Evolutionary conservation across 192 early-diverging fungal genomes (phyloP), one percentile per base, ranked within the genome.

Genomic region (Chytriomyces hyalinus): DNA sequence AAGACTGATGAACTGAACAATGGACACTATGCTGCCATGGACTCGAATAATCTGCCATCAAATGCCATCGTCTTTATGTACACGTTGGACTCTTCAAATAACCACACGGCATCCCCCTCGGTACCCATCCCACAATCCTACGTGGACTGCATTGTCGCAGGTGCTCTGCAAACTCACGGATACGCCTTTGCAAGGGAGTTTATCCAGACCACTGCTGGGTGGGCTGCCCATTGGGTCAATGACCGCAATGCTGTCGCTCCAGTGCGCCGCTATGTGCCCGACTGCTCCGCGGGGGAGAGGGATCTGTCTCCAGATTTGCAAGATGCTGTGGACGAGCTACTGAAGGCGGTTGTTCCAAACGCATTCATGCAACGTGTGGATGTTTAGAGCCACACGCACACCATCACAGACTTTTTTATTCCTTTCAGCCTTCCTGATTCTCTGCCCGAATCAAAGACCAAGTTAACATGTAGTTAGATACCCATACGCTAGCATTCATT

Each of bases 91-190:
- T 20, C 53, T 20, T 13, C 65, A 53, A n/a, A 10, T 1, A 17
- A 8, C 44, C 43, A 71, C 81, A 76, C 44, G 6, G 78, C 86
- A 5, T 70, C 71, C 44, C 65, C 46, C 4, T 24, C 48, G 17
- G 74, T 73, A 17, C 86, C 86, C 45, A 83, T 87, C 71, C 86
- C 86, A 20, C 86, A 86, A 66, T 70, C 71, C 49, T 87, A 87
- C 71, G 26, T 87, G 49, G 86, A 87, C 80, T 82, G 80, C 73
- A 81, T 84, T 50, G 49, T 86, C 11, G 24, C 61, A 10, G 86
- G 86, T 10, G 85, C 84, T 47, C 75, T 87, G 36, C 11, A 36
- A 10, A 22, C 24, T 13, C 64, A 74, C 77, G 66, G 70, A 22
- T 20, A 57, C 47, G 65, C 51, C 4, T 87, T 87, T 81, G 81